Evolutionary conservation across 2,329 filamentous ascomycete genomes (phyloP), one percentile per base, ranked within the genome.

Genomic region (Fusarium goolgardi): DNA sequence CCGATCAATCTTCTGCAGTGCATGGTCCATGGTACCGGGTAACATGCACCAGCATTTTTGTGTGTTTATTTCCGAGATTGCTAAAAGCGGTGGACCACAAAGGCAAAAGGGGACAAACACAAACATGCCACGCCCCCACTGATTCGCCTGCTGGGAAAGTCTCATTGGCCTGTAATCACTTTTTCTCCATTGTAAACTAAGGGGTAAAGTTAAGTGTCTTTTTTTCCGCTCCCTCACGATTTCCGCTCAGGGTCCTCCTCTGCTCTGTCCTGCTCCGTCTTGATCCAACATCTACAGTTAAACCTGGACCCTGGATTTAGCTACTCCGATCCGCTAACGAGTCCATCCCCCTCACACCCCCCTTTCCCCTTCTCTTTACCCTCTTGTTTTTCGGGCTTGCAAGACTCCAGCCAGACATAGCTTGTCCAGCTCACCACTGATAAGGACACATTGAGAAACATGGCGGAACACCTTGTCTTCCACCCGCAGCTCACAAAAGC

Each of bases 401-500:
- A 45, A 45, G 31, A 45, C 43, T 45, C 5, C 10, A 29, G 27
- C 27, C 23, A 44, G 46, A 25, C 39, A 15, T 31, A 46, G 21
- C 29, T 16, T n/a, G 18, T 21, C 27, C 27, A 31, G 5, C 18
- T 13, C 5, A 13, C 13, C 5, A 13, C 13, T 50, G 47, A 15
- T 27, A n/a, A 50, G 32, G 27, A 43, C 43, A 37, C 16, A n/a
- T 20, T 32, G 20, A 2, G 47, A 53, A 55, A 20, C 39, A 65
- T 65, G 62, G 62, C 44, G 23, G 61, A 65, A 27, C 39, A 59
- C 4, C 52, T 65, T 21, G 63, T 66, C 43, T 66, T 66, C 39
- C 57, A 66, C 49, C 63, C 63, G 6, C 51, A 35, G 43, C 63
- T 66, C 15, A 67, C 63, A 21, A 66, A 67, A 32, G 50, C 63